Evolutionary conservation across 2,329 filamentous ascomycete genomes (phyloP), one percentile per base, ranked within the genome.

Genomic region (Diaporthe vexans): DNA sequence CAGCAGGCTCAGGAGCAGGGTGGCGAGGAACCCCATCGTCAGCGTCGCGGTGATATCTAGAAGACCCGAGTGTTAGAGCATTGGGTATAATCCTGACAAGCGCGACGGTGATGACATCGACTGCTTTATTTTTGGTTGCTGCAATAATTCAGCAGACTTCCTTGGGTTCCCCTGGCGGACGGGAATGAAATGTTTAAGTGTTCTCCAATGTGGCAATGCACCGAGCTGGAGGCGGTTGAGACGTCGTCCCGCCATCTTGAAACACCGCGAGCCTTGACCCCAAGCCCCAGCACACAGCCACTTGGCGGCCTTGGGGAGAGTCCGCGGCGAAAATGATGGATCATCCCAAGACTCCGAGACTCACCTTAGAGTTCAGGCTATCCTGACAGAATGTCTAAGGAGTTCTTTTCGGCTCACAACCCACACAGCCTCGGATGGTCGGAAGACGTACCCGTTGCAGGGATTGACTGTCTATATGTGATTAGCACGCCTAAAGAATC

Each of bases 181-280:
- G 46, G 46, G 21, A 51, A 54, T 26, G 63, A 40, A 37, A 54
- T 68, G 48, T 68, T 68, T 15, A 68, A 67, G 40, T 11, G 29
- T 35, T n/a, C 9, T 52, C 52, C 29, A 68, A 40, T 24, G 33
- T 54, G 48, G 63, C 48, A 26, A 10, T 54, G 48, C 63, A 37
- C 15, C 7, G n/a, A 35, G 46, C 26, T n/a, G 43, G 43, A 3
- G 29, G 19, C 21, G n/a, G 33, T 54, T 68, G 63, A 68, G 35
- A 68, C 63, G 63, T 40, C 63, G 63, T 68, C 63, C 63, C 48
- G 63, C 63, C 33, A 40, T 68, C 48, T 68, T 68, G 63, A 68
- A 68, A 68, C 63, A 68, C 48, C 17, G 48, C 48, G n/a, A 40
- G 33, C 48, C 63, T 35, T 67, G 43, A 54, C 46, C 29, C 48